Conservation (phyloP, 2,329 filamentous ascomycete species). For the Rachicladosporium sp. region DNA sequence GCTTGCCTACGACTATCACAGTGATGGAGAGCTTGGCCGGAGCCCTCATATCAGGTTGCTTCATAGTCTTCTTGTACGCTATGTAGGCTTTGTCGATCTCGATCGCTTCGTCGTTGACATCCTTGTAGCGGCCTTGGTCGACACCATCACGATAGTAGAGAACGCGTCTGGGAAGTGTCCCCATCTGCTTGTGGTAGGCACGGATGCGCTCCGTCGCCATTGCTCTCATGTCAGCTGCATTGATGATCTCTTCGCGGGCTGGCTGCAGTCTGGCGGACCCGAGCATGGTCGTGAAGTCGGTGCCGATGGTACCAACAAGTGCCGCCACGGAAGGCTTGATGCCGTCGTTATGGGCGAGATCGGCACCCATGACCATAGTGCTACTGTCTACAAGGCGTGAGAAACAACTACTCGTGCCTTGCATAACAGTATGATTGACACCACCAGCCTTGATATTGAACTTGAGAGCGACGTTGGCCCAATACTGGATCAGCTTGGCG, state of each 20-base stretch:
- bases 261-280: conserved; percentile 26
- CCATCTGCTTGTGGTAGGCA: conserved; percentile 8
- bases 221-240: conserved; percentile 10
- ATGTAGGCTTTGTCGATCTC: conserved; percentile 12
- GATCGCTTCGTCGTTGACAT: conserved; percentile 8
- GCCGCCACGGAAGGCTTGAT: conserved; percentile 28
- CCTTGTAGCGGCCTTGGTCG: conserved; percentile 21
- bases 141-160: conserved; percentile 27
- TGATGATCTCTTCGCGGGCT: conserved; percentile 17
- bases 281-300: conserved; percentile 18
- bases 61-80: too few species aligned
- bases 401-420: too few species aligned
- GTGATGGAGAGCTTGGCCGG: conserved; percentile 6
- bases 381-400: neutral
- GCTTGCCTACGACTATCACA: conserved; percentile 27
- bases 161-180: conserved; percentile 10
- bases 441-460: too few species aligned
- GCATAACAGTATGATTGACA: too few species aligned
- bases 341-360: conserved; percentile 30
- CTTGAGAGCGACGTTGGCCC: too few species aligned
- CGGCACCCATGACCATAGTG: conserved; percentile 29
- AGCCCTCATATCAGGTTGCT: too few species aligned
- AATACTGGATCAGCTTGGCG: too few species aligned
- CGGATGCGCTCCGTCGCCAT: conserved; percentile 20
- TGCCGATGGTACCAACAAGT: conserved; percentile 29